These are phyloP conservation scores for Coemansia sp. DNA, from an alignment of 192 early-diverging fungal genomes.

Conservation along the genomic window DNA sequence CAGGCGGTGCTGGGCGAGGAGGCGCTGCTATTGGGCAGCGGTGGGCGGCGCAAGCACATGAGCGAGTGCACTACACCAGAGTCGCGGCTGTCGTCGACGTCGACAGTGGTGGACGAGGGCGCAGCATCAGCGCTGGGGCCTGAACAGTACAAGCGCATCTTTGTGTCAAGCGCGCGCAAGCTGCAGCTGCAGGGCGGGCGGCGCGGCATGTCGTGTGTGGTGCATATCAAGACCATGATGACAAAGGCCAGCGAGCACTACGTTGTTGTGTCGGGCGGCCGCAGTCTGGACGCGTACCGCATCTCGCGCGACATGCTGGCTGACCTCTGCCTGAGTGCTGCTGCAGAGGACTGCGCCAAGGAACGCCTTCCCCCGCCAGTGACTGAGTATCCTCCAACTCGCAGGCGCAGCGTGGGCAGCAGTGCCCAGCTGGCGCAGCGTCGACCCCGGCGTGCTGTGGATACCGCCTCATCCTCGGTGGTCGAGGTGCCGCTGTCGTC, in stretches of 20 bases:
- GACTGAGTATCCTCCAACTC: constrained; percentile 8
- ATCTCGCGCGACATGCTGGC: constrained; percentile 13
- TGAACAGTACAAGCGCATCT: constrained; percentile 41
- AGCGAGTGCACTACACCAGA: constrained; percentile 14
- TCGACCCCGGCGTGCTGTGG: not conserved
- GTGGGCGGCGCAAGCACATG: not conserved
- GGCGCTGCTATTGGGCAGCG: not conserved
- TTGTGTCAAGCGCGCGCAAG: constrained; percentile 40
- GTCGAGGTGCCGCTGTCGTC: not conserved
- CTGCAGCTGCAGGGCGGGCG: constrained; percentile 25
- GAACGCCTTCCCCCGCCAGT: not conserved
- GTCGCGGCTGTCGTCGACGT: constrained; percentile 44
- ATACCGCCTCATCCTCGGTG: not conserved
- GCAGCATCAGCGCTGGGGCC: constrained; percentile 16
- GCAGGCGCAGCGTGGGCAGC: constrained; percentile 14
- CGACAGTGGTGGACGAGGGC: constrained; percentile 36
- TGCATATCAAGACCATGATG: constrained; percentile 45
- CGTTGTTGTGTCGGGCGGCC: constrained; percentile 25
- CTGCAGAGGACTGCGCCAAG: not conserved
- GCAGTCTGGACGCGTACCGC: constrained; percentile 19
- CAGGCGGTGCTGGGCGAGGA: not conserved
- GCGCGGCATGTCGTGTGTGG: constrained; percentile 29
- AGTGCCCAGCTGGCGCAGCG: not conserved
- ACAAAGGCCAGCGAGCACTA: constrained; percentile 39
- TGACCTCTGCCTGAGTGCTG: constrained; percentile 17